Conservation (phyloP, 75 land plant species). For the Sequoiadendron giganteum region DNA sequence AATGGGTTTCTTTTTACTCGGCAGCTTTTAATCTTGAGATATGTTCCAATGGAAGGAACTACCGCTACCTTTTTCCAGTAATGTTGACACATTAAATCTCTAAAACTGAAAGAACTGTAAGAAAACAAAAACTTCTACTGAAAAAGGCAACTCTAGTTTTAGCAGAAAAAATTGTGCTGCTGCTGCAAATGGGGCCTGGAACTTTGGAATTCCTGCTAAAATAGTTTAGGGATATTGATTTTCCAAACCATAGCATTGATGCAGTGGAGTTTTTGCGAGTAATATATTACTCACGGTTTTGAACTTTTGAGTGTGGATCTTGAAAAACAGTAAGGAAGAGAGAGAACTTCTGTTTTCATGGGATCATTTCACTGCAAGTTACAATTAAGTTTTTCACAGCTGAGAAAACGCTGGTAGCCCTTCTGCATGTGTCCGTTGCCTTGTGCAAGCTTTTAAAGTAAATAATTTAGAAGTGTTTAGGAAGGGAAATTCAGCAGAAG, state of each 20-base stretch:
- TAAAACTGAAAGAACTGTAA: background rate
- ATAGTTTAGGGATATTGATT: background rate
- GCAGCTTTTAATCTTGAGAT: no score
- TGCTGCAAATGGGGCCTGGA: background rate
- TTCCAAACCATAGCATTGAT: background rate
- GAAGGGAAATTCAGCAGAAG: background rate
- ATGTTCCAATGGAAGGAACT: no score
- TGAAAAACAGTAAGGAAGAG: background rate
- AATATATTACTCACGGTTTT: background rate
- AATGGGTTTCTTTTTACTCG: no score
- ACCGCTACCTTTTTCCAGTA: background rate
- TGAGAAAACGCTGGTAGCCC: background rate
- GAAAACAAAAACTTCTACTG: no score
- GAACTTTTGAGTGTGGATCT: background rate
- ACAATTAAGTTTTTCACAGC: background rate
- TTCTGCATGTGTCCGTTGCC: background rate
- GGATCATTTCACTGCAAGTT: background rate
- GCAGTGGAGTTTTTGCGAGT: background rate
- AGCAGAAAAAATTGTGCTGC: background rate
- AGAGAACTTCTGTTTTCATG: background rate
- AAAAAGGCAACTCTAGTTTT: background rate
- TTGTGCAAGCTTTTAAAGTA: background rate
- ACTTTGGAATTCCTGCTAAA: background rate
- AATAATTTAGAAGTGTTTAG: background rate
- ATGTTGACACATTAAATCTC: background rate